Percentiles rank a stretch among this genome's conserved stretches.
Evolutionary conservation across 306 rosid genomes (phyloP).

Genomic region (Parietaria judaica): DNA sequence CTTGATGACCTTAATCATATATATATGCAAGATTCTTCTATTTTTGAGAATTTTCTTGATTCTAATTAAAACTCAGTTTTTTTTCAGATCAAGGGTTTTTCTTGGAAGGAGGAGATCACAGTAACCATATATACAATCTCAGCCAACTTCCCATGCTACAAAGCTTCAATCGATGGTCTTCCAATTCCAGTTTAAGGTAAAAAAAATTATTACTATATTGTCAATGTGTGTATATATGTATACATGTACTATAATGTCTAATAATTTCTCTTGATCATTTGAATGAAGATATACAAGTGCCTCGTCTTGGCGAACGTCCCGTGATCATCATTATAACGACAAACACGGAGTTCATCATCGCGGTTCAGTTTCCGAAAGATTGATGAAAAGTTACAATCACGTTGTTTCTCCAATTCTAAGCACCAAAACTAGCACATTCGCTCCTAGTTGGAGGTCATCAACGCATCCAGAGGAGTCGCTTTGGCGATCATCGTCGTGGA

Average conservation of each 20-base stretch:
- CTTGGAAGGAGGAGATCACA: conserved; percentile 23
- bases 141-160: conserved; percentile 38
- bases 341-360: conserved; percentile 7
- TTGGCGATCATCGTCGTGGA: conserved; percentile 14
- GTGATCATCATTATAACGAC: conserved; percentile 1
- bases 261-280: background rate
- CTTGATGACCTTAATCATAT: no score
- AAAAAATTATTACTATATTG: background rate
- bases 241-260: background rate
- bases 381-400: conserved; percentile 17
- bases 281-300: conserved; percentile 9
- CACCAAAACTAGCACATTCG: background rate
- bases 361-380: conserved; percentile 21
- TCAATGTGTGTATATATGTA: no score
- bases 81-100: conserved; percentile 26
- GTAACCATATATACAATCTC: conserved; percentile 27
- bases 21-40: no score
- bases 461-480: conserved; percentile 3
- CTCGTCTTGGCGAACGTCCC: conserved; percentile 9
- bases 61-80: conserved; percentile 9
- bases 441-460: conserved; percentile 13
- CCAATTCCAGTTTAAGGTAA: conserved; percentile 25
- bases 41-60: background rate
- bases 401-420: conserved; percentile 2
- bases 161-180: conserved; percentile 29